Conservation (phyloP, 1,284 basidiomycete species). For the Sanghuangporus weigelae region DNA sequence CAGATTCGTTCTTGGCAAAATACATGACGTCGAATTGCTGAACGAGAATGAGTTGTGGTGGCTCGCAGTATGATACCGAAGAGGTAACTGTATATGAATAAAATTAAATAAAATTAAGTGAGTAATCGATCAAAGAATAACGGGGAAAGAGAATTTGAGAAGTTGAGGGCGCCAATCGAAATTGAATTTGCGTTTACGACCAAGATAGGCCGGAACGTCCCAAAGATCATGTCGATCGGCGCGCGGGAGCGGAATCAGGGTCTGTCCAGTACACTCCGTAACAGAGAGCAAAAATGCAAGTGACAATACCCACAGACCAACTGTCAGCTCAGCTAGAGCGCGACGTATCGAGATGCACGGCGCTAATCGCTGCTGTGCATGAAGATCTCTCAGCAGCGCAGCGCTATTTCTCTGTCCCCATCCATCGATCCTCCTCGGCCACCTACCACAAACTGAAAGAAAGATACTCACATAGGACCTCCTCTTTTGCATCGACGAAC, state of each 20-base stretch:
- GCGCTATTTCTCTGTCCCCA: not conserved
- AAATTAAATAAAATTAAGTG: not conserved
- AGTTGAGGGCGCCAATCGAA: not conserved
- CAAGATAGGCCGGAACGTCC: no score
- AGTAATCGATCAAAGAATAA: not conserved
- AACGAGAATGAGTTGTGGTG: slow-evolving; percentile 74
- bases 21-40: slow-evolving; percentile 79
- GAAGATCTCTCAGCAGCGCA: not conserved
- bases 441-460: not conserved
- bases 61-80: slow-evolving; percentile 83
- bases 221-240: no score
- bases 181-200: not conserved
- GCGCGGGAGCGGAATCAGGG: no score
- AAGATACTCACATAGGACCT: slow-evolving; percentile 15
- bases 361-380: not conserved
- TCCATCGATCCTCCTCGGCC: not conserved
- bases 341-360: no score
- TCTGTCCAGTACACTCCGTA: no score
- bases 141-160: not conserved
- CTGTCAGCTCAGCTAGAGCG: no score
- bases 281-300: no score
- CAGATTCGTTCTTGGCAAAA: slow-evolving; percentile 62
- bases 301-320: no score
- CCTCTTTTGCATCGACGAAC: slow-evolving; percentile 1
- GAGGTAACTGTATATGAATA: slow-evolving; percentile 56